Evolutionary conservation across 2,329 filamentous ascomycete genomes (phyloP), one percentile per base, ranked within the genome.

Genomic region (Aspergillus fumigatiaffinis): DNA sequence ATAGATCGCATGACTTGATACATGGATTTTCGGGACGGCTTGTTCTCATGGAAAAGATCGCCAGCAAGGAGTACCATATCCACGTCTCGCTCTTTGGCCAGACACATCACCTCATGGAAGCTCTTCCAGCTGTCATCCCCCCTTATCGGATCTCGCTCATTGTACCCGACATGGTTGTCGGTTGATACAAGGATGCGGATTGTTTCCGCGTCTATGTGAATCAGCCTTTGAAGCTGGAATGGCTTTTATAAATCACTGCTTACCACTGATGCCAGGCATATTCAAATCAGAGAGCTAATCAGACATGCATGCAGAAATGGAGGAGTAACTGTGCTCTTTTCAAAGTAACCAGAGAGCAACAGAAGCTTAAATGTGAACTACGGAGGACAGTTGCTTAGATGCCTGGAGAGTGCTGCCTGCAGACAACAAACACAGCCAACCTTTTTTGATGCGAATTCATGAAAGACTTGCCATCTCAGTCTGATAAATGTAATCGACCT

Each of bases 21-120:
- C 84, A 99, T 90, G 28, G 92, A 88, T 71, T 97, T 96, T 58
- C 94, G 86, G 6, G 92, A 97, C 3, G 94, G 95, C 68, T 96
- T 96, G 74, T 99, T 99, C 66, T 99, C 93, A 72, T 99, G 95
- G 71, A 99, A 99, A 1, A 99, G 83, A 71, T 99, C 94, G 50
- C 94, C 94, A 2, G 89, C 93, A 4, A 99, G 86, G 2, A 99
- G 82, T 0, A 99, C 90, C 94, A 99, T 97, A 75, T 99, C 94
- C 63, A 99, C 94, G 77, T 99, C 94, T 71, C 88, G 83, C 35
- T 87, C 86, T 69, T 88, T 90, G 21, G 93, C 94, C 46, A 97
- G 77, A 62, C 87, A 88, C 89, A 99, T 91, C 60, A 97, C 86
- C 75, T 99, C 94, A 72, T 99, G 89, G 77, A 99, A 99, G 3